phyloP scores from a whole-genome alignment of 208 protist genomes.

The Crithidia expoeki region DNA sequence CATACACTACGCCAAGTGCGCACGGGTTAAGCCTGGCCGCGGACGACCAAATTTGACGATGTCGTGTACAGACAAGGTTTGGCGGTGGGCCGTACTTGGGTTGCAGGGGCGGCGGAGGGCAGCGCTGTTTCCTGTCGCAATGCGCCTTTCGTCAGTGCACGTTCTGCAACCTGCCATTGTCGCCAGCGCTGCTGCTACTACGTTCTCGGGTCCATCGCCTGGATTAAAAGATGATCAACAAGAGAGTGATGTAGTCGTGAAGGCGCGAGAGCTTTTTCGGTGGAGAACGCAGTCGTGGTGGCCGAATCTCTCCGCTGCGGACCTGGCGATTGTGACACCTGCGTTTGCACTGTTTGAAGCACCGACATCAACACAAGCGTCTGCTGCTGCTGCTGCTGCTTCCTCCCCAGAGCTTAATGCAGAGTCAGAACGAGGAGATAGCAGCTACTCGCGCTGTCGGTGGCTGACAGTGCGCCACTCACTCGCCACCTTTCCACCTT shows the following conservation, averaged over 20 bases:
- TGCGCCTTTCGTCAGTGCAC: conserved; percentile 48
- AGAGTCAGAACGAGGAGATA: conserved; percentile 6
- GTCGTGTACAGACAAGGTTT: conserved; percentile 92
- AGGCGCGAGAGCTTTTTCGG: conserved; percentile 12
- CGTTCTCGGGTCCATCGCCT: no score
- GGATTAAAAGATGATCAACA: no score
- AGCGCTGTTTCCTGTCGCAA: conserved; percentile 42
- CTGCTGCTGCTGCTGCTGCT: not conserved
- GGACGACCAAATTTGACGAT: conserved; percentile 80
- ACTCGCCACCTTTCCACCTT: not conserved
- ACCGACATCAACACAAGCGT: not conserved
- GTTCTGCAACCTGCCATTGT: conserved; percentile 7
- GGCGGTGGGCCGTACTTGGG: conserved; percentile 74
- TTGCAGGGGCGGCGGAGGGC: conserved; percentile 64
- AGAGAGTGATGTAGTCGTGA: no score
- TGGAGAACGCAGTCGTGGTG: conserved; percentile 29
- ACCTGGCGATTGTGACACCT: not conserved
- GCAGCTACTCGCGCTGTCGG: conserved; percentile 36
- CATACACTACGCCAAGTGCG: conserved; percentile 14
- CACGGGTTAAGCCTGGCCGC: conserved; percentile 87
- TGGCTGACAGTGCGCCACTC: conserved; percentile 28
- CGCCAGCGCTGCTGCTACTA: no score
- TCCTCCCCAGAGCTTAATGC: not conserved
- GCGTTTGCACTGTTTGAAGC: not conserved
- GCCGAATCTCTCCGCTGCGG: not conserved